Base-by-base conservation (phyloP, 78 protist genomes). In the Fonticula alba region DNA sequence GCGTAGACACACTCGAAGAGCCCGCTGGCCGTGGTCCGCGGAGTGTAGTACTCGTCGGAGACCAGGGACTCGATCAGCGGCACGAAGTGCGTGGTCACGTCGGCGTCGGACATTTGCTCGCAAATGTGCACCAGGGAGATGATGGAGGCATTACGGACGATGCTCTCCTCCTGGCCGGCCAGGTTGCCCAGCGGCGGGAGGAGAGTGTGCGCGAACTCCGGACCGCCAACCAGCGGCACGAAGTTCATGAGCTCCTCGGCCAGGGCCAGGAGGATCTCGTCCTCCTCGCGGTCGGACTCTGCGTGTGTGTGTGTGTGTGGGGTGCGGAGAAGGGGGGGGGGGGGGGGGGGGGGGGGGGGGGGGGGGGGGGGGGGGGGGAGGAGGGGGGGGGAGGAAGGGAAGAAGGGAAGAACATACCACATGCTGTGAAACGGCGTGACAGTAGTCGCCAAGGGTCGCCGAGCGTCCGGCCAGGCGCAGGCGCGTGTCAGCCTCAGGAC, bases 221-320 rank as follows among this genome's bases (percentile, higher is more conserved):
- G 52, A 13, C 98, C 98, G 54, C 98, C 98, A 2, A 90, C 89
- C 37, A 73, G 73, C 37, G 76, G 81, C 13, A 80, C 85, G 29
- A 92, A 79, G 9, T 74, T 65, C 15, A 90, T 94, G 32, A 93
- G 78, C 69, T 90, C 87, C 41, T 90, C 92, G 14, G 95, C 84
- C 3, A 92, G 33, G 10, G 89, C 93, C 0, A 87, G 69, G 17
- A 90, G 68, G 14, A 89, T 89, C 35, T 92, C 97, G 56, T 92
- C 95, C 71, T 92, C 95, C 27, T 89, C 95, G 36, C 87, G 94
- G 32, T 81, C 69, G 3, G 87, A 69, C 40, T 83, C 86, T 81
- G 58, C 36, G 53, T n/a, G n/a, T n/a, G n/a, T n/a, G n/a, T n/a
- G n/a, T n/a, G n/a, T n/a, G n/a, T n/a, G n/a, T n/a, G n/a, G n/a